A percentile compares a stretch with the other conserved stretches of the same genome.
phyloP scores from a whole-genome alignment of 768 basidiomycete species.

The Strobilomyces echinocephalus region DNA sequence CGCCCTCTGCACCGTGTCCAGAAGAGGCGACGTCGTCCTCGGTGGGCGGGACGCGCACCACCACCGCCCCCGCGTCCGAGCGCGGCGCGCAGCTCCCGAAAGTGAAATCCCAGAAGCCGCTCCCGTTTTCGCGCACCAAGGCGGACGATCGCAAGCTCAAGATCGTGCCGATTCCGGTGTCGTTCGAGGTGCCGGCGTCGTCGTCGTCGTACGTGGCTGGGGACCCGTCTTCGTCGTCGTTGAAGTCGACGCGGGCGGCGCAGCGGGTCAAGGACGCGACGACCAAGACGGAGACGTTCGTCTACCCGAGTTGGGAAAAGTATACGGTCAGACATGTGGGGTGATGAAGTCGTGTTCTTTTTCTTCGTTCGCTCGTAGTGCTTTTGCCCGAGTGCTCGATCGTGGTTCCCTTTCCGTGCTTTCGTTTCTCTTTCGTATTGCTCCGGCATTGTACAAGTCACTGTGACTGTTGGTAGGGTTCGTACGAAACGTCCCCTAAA shows the following conservation, averaged over 20 bases:
- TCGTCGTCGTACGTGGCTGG: slow-evolving; percentile 17
- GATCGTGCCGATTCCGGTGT: slow-evolving; percentile 43
- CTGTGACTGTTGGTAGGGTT: too few relatives aligned
- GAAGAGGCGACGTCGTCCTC: slow-evolving; percentile 30
- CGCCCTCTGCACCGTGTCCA: slow-evolving; percentile 11
- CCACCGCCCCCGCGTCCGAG: slow-evolving; percentile 14
- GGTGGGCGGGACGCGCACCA: slow-evolving; percentile 16
- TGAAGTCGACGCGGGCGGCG: slow-evolving; percentile 28
- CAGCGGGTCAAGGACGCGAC: slow-evolving; percentile 27
- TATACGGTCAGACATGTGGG: slow-evolving; percentile 46
- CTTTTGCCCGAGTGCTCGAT: too few relatives aligned
- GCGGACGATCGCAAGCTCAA: slow-evolving; percentile 53
- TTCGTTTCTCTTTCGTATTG: too few relatives aligned
- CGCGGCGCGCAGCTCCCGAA: slow-evolving; percentile 36
- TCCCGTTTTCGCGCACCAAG: slow-evolving; percentile 49
- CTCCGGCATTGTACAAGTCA: too few relatives aligned
- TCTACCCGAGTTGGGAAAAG: slow-evolving; percentile 63
- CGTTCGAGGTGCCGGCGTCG: slow-evolving; percentile 35
- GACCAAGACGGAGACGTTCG: slow-evolving; percentile 41
- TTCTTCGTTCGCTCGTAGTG: too few relatives aligned
- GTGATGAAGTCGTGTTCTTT: neutral
- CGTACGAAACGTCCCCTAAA: too few relatives aligned
- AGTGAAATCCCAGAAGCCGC: slow-evolving; percentile 40
- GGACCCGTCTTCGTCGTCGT: slow-evolving; percentile 18
- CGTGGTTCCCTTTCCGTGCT: too few relatives aligned